Conservation (phyloP, 352 stramenopile genomes). For the Paralagenidium karlingii region DNA sequence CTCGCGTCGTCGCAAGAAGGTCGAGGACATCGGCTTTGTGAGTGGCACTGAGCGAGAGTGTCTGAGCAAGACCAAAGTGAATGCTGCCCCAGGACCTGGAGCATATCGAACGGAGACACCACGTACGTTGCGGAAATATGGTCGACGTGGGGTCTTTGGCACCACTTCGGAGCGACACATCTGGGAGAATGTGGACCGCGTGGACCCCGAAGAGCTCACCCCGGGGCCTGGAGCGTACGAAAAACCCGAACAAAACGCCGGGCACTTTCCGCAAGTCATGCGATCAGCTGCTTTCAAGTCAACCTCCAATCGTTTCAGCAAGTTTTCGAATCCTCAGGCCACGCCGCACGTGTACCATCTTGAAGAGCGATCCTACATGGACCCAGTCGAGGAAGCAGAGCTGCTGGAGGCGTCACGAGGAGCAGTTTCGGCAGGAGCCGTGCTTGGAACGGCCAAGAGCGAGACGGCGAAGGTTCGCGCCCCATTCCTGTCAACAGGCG, state of each 20-base stretch:
- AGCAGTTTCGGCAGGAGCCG: no score
- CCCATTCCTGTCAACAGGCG: constrained; percentile 9
- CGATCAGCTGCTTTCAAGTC: constrained; percentile 51
- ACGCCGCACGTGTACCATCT: constrained; percentile 41
- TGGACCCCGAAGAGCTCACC: constrained; percentile 27
- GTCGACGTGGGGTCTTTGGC: constrained; percentile 60
- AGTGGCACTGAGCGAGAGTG: constrained; percentile 51
- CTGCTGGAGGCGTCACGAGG: no score
- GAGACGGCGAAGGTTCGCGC: no score
- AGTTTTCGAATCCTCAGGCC: constrained; percentile 19
- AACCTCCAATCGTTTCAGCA: constrained; percentile 30
- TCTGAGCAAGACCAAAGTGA: constrained; percentile 23
- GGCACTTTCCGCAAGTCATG: constrained; percentile 18
- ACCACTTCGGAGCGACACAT: constrained; percentile 58
- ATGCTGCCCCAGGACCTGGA: constrained; percentile 23
- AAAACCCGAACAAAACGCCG: constrained; percentile 11
- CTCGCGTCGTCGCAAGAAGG: no score
- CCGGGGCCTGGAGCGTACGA: constrained; percentile 51
- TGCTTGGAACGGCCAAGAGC: no score
- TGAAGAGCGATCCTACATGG: constrained; percentile 18
- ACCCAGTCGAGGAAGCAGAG: no score
- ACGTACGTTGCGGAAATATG: constrained; percentile 43
- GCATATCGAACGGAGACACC: constrained; percentile 53
- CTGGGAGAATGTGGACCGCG: constrained; percentile 39
- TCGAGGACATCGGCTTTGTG: constrained; percentile 51